These are phyloP conservation scores for Pyronema domesticum DNA, from an alignment of 495 filamentous ascomycete species.

Conservation along the genomic window DNA sequence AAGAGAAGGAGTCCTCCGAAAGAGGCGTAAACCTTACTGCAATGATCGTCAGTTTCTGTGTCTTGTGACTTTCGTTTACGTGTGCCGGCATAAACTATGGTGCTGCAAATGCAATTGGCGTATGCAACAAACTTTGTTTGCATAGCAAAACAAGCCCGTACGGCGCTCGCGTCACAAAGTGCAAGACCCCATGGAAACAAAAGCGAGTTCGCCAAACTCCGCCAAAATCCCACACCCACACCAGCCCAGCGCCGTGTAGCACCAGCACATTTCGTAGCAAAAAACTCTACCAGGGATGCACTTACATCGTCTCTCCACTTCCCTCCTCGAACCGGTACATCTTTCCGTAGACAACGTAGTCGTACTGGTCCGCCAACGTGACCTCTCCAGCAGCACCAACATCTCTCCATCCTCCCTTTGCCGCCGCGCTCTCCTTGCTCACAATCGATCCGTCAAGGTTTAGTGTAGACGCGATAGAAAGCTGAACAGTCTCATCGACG, in stretches of 20 bases:
- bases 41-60: no score
- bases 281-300: conserved; percentile 8
- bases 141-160: no score
- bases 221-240: conserved; percentile 4
- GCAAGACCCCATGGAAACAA: neutral
- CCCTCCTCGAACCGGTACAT: conserved; percentile 93
- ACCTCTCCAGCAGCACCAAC: conserved; percentile 38
- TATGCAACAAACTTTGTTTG: no score
- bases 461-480: conserved; percentile 69
- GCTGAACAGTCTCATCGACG: conserved; percentile 52
- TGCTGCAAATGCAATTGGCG: neutral
- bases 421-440: conserved; percentile 37
- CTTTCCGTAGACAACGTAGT: conserved; percentile 97
- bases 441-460: conserved; percentile 54
- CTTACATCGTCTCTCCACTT: conserved; percentile 69
- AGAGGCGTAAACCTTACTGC: conserved; percentile 75
- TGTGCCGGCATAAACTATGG: no score
- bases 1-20: conserved; percentile 83
- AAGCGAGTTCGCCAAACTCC: no score
- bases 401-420: conserved; percentile 61
- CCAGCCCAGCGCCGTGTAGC: neutral
- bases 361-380: conserved; percentile 75
- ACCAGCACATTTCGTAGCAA: neutral
- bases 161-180: neutral
- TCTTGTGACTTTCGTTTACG: no score